Conservation (phyloP, 169 alveolate species). For the Plasmodium vivax region DNA sequence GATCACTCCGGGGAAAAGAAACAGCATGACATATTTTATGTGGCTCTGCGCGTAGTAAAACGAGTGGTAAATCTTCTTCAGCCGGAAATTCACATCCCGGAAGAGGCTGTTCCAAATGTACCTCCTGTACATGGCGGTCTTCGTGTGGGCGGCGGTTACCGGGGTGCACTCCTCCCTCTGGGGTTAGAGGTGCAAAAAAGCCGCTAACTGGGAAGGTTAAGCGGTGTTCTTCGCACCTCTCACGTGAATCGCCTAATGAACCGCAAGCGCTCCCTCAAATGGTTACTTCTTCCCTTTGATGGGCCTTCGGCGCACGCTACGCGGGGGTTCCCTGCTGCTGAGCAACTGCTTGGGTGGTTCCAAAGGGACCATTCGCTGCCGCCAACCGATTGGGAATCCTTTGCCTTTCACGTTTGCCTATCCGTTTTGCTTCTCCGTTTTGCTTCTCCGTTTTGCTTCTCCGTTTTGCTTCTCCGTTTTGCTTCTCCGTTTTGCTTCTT, state of each 20-base stretch:
- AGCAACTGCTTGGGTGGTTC: background rate
- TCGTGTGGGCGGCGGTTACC: background rate
- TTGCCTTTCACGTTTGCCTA: too few relatives aligned
- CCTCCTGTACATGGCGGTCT: constrained; percentile 44
- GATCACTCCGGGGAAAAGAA: constrained; percentile 86
- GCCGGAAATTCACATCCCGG: constrained; percentile 81
- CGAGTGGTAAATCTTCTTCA: constrained; percentile 86
- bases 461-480: too few relatives aligned
- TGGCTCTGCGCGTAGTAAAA: constrained; percentile 89
- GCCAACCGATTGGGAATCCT: background rate
- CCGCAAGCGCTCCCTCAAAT: background rate
- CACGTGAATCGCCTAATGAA: background rate
- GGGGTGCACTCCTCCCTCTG: background rate
- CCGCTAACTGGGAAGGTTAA: background rate
- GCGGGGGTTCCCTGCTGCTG: background rate
- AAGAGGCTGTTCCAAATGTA: constrained; percentile 68
- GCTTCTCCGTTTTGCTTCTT: background rate
- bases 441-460: too few relatives aligned
- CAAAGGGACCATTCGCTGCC: background rate
- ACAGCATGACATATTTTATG: constrained; percentile 86
- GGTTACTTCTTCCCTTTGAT: background rate
- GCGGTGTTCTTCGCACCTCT: background rate
- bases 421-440: too few relatives aligned
- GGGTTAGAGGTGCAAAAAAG: background rate
- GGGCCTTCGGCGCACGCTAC: background rate